Evolutionary conservation across 176 grass and related monocot genomes (phyloP), one percentile per base, ranked within the genome.

Genomic region (Carex littledalei): DNA sequence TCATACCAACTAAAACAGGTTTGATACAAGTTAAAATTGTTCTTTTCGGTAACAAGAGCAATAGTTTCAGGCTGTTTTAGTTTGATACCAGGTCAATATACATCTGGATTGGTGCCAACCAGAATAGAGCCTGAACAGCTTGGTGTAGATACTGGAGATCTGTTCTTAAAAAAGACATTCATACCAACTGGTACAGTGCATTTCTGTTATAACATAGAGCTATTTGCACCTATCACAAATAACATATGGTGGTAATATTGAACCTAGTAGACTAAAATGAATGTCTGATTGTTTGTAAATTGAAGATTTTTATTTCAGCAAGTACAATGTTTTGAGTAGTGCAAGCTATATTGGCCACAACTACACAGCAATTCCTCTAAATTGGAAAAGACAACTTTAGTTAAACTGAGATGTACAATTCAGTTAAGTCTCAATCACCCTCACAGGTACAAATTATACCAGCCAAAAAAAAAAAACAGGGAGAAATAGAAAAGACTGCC

Each of bases 331-430:
- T 78, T 72, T 34, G 14, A 34, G 49, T 54, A 50, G 50, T 7
- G 21, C 49, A 57, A 57, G 26, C 13, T 15, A 53, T 78, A 55
- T 57, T 15, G 2, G 22, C 22, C 14, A 32, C 73, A 31, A 17
- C 26, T 57, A 56, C 8, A 57, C 26, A 57, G 2, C 74, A 78
- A 57, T 56, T 78, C 47, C 47, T 57, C 24, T 78, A 56, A 31
- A 78, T 32, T 78, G 74, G 73, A 78, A 53, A 18, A 52, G 52
- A 57, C 26, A 57, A 78, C 24, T 78, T 56, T 78, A 78, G 15
- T 56, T 57, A 55, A 78, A 6, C 52, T 26, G 24, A 57, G 14
- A 32, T 57, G 52, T 32, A 78, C 14, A 56, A 34, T 56, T 78
- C 13, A 32, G 49, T 57, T 76, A 35, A 57, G 74, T 22, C 24